A percentile compares a stretch with the other conserved stretches of the same genome.
Evolutionary conservation across 345 rosid species (phyloP).

Genomic region (Clausena lansium): DNA sequence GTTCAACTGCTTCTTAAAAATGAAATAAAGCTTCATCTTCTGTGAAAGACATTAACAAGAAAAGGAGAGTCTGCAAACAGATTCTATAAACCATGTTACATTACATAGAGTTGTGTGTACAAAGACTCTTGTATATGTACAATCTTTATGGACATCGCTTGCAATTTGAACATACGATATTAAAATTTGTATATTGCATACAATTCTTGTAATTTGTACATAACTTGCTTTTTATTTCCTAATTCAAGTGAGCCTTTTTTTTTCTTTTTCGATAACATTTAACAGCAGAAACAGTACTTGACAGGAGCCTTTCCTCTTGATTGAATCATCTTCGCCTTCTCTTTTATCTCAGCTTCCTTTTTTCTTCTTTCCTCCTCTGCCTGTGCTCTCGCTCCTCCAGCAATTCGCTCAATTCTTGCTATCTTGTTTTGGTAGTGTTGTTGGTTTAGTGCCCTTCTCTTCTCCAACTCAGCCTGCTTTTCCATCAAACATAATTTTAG

Average conservation of each 20-base stretch:
- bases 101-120: neutral
- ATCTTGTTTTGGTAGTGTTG: constrained; percentile 55
- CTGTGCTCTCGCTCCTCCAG: constrained; percentile 55
- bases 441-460: constrained; percentile 40
- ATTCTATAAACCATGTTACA: neutral
- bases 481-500: neutral
- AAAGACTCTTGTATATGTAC: neutral
- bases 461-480: constrained; percentile 60
- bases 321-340: constrained; percentile 45
- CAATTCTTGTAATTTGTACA: neutral
- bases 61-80: neutral
- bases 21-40: neutral
- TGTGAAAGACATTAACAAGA: neutral
- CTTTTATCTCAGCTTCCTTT: constrained; percentile 48
- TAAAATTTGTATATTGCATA: neutral
- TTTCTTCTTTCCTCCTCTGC: constrained; percentile 58
- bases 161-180: neutral
- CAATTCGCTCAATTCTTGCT: constrained; percentile 51
- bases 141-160: neutral
- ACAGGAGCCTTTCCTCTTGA: constrained; percentile 36
- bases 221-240: no score
- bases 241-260: neutral
- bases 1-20: neutral
- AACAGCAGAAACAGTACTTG: constrained; percentile 51
- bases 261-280: neutral